Conservation (phyloP, 2,329 filamentous ascomycete species). For the Hysterium pulicare region DNA sequence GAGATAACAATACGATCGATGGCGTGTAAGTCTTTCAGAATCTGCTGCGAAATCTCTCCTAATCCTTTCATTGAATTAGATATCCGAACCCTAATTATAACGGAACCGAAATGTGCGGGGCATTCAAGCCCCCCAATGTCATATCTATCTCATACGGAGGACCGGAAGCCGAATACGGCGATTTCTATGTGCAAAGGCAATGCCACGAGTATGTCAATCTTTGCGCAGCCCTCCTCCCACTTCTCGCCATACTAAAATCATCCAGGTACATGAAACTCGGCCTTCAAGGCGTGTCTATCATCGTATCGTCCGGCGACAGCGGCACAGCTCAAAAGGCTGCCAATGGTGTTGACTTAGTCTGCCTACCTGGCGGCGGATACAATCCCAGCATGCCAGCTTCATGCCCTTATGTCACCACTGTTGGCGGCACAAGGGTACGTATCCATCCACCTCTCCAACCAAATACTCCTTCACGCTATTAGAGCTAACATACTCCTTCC, state of each 20-base stretch:
- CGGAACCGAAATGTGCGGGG: slow-evolving; percentile 44
- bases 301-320: slow-evolving; percentile 48
- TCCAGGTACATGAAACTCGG: slow-evolving; percentile 45
- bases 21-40: too few relatives aligned
- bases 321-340: neutral
- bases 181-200: slow-evolving; percentile 51
- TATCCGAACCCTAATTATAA: slow-evolving; percentile 55
- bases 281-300: slow-evolving; percentile 45
- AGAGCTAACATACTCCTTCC: slow-evolving; percentile 16
- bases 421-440: slow-evolving; percentile 24
- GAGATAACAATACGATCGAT: too few relatives aligned
- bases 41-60: slow-evolving; percentile 48
- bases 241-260: too few relatives aligned
- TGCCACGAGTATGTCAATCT: slow-evolving; percentile 40
- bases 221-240: too few relatives aligned
- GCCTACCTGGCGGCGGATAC: slow-evolving; percentile 18
- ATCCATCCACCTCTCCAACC: too few relatives aligned
- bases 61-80: slow-evolving; percentile 45
- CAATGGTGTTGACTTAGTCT: slow-evolving; percentile 25
- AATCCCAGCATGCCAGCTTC: slow-evolving; percentile 20
- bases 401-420: slow-evolving; percentile 29
- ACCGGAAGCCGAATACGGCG: slow-evolving; percentile 52
- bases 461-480: too few relatives aligned
- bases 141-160: slow-evolving; percentile 57
- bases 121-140: slow-evolving; percentile 55